Conservation (phyloP, 1,284 basidiomycete genomes). For the Malassezia vespertilionis region DNA sequence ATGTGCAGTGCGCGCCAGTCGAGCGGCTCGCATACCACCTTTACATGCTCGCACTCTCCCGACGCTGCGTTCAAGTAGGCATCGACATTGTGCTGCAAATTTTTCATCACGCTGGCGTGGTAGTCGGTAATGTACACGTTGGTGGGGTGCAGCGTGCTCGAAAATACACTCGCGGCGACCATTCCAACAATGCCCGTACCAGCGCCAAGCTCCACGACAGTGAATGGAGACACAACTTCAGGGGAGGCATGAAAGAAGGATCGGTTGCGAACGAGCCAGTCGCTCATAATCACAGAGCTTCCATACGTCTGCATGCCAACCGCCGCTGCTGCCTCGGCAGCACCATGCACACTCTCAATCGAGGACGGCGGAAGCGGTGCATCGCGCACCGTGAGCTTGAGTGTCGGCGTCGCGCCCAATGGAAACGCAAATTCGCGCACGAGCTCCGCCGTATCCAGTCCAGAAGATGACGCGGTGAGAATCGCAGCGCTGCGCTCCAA, state of each 20-base stretch:
- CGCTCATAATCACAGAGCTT: slow-evolving; percentile 15
- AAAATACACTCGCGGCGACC: slow-evolving; percentile 4
- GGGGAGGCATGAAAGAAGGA: not conserved
- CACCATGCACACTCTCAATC: slow-evolving; percentile 6
- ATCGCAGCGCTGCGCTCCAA: slow-evolving; percentile 7
- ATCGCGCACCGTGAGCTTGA: slow-evolving; percentile 10
- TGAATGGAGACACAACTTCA: not conserved
- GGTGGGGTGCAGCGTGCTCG: not conserved
- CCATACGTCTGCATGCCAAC: slow-evolving; percentile 19
- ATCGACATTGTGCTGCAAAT: slow-evolving; percentile 14
- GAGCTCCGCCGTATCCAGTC: slow-evolving; percentile 10
- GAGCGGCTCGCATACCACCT: slow-evolving; percentile 8
- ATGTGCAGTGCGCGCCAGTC: slow-evolving; percentile 15
- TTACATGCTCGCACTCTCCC: not conserved
- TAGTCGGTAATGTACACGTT: slow-evolving; percentile 15
- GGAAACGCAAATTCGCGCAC: slow-evolving; percentile 16
- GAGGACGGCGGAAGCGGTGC: slow-evolving; percentile 14
- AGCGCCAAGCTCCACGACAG: slow-evolving; percentile 13
- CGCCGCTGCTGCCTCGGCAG: slow-evolving; percentile 9
- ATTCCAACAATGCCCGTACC: slow-evolving; percentile 18
- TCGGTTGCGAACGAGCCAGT: slow-evolving; percentile 5
- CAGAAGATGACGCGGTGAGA: slow-evolving; percentile 1
- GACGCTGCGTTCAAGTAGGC: not conserved
- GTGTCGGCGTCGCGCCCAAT: not conserved
- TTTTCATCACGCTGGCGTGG: slow-evolving; percentile 15